phyloP scores from a whole-genome alignment of 257 asterid species.

The Pogostemon cablin region DNA sequence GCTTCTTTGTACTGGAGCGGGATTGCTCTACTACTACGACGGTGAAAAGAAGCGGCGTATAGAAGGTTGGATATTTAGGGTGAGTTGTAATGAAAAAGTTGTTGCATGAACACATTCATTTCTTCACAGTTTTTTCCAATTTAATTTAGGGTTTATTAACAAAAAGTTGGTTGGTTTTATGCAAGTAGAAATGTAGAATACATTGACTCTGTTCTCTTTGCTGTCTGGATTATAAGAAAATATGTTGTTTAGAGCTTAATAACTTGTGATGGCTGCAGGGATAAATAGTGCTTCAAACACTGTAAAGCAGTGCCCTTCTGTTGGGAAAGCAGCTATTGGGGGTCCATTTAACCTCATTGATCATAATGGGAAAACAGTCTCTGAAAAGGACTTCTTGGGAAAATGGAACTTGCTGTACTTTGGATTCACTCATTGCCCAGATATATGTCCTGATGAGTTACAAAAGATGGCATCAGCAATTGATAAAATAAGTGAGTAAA shows the following conservation, averaged over 20 bases:
- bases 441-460: constrained; percentile 96
- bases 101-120: constrained; percentile 1
- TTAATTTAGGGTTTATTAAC: background rate
- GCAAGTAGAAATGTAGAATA: constrained; percentile 11
- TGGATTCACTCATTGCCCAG: constrained; percentile 98
- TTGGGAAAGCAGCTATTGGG: constrained; percentile 86
- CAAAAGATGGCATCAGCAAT: constrained; percentile 83
- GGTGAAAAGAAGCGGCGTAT: constrained; percentile 81
- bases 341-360: constrained; percentile 90
- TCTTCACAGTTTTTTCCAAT: background rate
- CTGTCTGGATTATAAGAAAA: background rate
- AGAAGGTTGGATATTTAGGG: constrained; percentile 76
- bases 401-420: constrained; percentile 83
- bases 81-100: constrained; percentile 44
- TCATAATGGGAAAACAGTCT: constrained; percentile 78
- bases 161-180: background rate
- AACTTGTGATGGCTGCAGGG: constrained; percentile 47
- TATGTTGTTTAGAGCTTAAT: constrained; percentile 4
- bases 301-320: constrained; percentile 79
- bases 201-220: background rate
- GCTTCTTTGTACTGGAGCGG: constrained; percentile 83
- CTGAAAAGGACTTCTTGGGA: constrained; percentile 82
- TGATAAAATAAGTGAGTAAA: constrained; percentile 81
- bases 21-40: constrained; percentile 76
- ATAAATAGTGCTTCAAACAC: constrained; percentile 62